phyloP scores from a whole-genome alignment of 192 early-diverging fungal species.

The Coemansia sp. region DNA sequence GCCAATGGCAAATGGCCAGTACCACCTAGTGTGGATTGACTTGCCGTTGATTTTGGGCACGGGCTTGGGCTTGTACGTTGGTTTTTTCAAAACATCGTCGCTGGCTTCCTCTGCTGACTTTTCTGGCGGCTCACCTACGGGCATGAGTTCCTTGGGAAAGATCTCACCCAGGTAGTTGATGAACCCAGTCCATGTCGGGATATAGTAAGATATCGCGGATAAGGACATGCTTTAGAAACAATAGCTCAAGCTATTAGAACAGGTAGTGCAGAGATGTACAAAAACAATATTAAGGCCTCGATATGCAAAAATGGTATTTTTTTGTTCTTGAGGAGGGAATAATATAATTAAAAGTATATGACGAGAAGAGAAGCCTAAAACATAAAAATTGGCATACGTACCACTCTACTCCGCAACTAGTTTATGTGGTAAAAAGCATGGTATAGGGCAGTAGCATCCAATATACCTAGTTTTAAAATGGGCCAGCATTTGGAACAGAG shows the following conservation, averaged over 20 bases:
- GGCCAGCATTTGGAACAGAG: not conserved
- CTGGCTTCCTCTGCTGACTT: slow-evolving; percentile 25
- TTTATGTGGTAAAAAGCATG: not conserved
- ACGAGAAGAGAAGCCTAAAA: not conserved
- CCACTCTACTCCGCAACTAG: not conserved
- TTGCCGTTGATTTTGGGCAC: slow-evolving; percentile 37
- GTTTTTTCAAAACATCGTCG: slow-evolving; percentile 28
- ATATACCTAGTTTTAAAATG: not conserved
- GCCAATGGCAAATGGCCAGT: slow-evolving; percentile 49
- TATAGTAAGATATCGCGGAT: slow-evolving; percentile 36
- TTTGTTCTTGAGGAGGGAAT: not conserved
- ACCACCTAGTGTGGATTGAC: slow-evolving; percentile 46
- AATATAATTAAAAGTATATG: not conserved
- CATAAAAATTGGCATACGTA: not conserved
- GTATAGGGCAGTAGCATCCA: not conserved
- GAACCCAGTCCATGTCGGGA: slow-evolving; percentile 38
- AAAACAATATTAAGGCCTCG: not conserved
- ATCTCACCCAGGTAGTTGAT: slow-evolving; percentile 30
- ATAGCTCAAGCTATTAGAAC: not conserved
- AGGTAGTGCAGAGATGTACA: not conserved
- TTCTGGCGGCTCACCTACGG: slow-evolving; percentile 38
- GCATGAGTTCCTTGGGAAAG: slow-evolving; percentile 50
- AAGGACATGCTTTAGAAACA: slow-evolving; percentile 9
- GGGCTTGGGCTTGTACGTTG: slow-evolving; percentile 36
- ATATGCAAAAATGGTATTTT: not conserved